Evolutionary conservation across 2,329 filamentous ascomycete genomes (phyloP).

Genomic region (Plectosphaerella sp.): DNA sequence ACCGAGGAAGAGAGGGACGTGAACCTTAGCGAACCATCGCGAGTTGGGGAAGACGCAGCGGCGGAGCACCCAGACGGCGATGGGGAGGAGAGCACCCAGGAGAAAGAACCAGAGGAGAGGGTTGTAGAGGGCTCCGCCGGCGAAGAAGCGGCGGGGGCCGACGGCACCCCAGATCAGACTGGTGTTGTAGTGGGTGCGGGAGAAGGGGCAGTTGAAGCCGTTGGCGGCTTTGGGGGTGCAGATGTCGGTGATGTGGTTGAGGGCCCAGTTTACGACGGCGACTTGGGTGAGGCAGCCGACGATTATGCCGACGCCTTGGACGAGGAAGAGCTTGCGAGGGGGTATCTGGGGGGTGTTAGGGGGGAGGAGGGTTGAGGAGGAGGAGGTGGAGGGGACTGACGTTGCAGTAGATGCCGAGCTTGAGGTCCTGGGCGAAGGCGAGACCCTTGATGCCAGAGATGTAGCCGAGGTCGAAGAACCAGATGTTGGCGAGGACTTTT

Average conservation of each 20-base stretch:
- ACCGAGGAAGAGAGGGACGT: conserved; percentile 23
- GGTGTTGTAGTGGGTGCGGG: conserved; percentile 41
- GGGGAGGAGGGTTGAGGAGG: neutral
- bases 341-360: conserved; percentile 23
- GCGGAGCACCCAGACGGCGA: conserved; percentile 36
- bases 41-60: conserved; percentile 15
- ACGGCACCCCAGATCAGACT: conserved; percentile 54
- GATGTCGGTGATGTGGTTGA: conserved; percentile 42
- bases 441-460: conserved; percentile 36
- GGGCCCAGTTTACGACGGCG: conserved; percentile 27
- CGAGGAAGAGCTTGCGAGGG: conserved; percentile 36
- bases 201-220: conserved; percentile 38
- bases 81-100: conserved; percentile 41
- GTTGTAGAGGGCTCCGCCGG: conserved; percentile 42
- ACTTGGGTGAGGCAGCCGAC: conserved; percentile 40
- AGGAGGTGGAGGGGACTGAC: neutral
- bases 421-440: conserved; percentile 37
- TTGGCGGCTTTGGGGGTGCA: conserved; percentile 39
- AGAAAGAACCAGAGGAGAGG: conserved; percentile 50
- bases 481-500: conserved; percentile 33
- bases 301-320: conserved; percentile 36
- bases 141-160: conserved; percentile 51
- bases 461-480: conserved; percentile 32
- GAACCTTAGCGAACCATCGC: conserved; percentile 20
- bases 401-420: conserved; percentile 36